A percentile compares a stretch with the other conserved stretches of the same genome.
These are phyloP conservation scores for Xylariaceae sp. DNA, from an alignment of 2,329 filamentous ascomycete genomes.

Conservation along the genomic window DNA sequence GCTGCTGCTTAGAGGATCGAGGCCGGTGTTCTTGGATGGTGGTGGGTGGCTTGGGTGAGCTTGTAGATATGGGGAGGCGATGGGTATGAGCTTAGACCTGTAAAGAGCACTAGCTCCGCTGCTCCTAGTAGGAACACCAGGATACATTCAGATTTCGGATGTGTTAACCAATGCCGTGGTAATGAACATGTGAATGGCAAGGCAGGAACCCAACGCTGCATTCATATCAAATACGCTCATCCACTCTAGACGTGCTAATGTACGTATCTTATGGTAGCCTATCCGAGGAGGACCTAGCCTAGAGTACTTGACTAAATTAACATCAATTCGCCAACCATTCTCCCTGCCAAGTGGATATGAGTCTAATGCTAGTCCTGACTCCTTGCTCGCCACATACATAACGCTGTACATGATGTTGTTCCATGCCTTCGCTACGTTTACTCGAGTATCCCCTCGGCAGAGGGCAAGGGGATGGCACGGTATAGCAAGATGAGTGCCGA, in stretches of 20 bases:
- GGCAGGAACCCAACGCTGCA: background rate
- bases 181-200: background rate
- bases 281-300: background rate
- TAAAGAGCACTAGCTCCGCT: background rate
- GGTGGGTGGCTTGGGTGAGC: background rate
- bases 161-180: background rate
- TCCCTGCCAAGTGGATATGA: slow-evolving; percentile 18
- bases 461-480: slow-evolving; percentile 70
- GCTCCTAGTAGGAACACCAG: background rate
- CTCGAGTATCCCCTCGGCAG: slow-evolving; percentile 49
- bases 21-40: background rate
- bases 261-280: background rate
- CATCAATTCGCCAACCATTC: slow-evolving; percentile 17
- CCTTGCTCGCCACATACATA: slow-evolving; percentile 23
- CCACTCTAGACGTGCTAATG: background rate
- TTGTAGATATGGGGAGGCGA: too few relatives aligned
- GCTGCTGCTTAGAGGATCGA: background rate
- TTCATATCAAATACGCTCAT: background rate
- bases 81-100: background rate
- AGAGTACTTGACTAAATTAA: slow-evolving; percentile 3
- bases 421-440: slow-evolving; percentile 21
- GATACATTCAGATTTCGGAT: background rate
- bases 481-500: slow-evolving; percentile 82
- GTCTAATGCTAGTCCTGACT: slow-evolving; percentile 21
- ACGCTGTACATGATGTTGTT: slow-evolving; percentile 29